These are phyloP conservation scores for Colletotrichum simmondsii DNA, from an alignment of 2,329 filamentous ascomycete species.

Conservation along the genomic window DNA sequence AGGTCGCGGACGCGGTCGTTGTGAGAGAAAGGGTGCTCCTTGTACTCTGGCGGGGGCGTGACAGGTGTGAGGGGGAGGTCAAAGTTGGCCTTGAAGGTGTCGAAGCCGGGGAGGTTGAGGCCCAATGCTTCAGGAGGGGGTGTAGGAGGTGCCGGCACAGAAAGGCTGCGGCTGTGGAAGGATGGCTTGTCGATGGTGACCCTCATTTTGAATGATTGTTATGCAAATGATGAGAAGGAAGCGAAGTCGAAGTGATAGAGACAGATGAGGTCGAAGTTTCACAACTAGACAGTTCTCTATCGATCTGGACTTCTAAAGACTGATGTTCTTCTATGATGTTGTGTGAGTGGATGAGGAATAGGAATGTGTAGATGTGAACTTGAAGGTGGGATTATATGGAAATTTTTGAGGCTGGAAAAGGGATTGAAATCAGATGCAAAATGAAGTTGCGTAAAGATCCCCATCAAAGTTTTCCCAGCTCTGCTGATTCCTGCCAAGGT, in stretches of 20 bases:
- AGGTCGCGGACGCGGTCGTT: slow-evolving; percentile 2
- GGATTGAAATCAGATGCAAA: background rate
- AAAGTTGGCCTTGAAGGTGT: background rate
- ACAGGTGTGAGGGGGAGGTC: background rate
- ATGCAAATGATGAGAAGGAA: too few species aligned
- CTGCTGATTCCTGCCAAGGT: too few species aligned
- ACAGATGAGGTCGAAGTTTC: background rate
- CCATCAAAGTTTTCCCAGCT: background rate
- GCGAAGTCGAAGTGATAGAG: background rate
- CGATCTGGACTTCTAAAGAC: too few species aligned
- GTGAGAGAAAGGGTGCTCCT: background rate
- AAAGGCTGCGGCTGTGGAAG: slow-evolving; percentile 4
- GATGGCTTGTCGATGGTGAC: background rate
- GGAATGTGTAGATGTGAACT: background rate
- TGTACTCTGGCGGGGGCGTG: slow-evolving; percentile 2
- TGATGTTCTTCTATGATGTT: background rate
- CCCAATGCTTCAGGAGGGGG: background rate
- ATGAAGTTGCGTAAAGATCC: background rate
- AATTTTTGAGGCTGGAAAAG: too few species aligned
- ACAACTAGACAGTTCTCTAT: background rate
- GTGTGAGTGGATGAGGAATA: background rate
- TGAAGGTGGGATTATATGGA: background rate
- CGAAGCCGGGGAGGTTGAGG: background rate
- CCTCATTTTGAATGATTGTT: background rate
- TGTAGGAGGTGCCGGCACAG: background rate